Evolutionary conservation across 164 flowering plant genomes (phyloP), one percentile per base, ranked within the genome.

Genomic region (Cinnamomum chago): DNA sequence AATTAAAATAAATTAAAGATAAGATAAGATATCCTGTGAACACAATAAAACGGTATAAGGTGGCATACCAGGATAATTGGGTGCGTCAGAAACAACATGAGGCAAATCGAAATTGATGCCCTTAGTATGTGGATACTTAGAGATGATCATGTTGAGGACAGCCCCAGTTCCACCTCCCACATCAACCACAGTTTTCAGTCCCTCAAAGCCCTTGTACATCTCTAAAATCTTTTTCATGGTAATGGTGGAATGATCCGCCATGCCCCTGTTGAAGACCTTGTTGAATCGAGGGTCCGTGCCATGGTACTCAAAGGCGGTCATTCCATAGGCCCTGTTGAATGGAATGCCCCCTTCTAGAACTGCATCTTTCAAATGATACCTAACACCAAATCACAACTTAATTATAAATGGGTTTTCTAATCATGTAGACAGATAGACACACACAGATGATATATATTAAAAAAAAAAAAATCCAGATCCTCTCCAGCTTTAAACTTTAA

Each of bases 261-360:
- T 77, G 14, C 74, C 40, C 6, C 11, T n/a, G 69, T 64, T 76
- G 68, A 85, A 79, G 6, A 82, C 4, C 47, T 68, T 65, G 51
- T 47, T 28, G 40, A 84, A 76, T 25, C 80, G 62, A 0, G 71
- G 27, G 23, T 84, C 80, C 28, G 58, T 78, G 0, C 75, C 71
- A 5, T 65, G 25, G 68, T 78, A 82, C 23, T 72, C 79, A 11
- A 78, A 25, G 2, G 50, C 73, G 70, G 83, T 1, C 74, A 66
- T 76, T 70, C 87, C 87, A 52, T 85, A 62, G 2, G 79, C 84
- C 76, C 73, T 81, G 71, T 78, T 70, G 64, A 86, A 83, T 3
- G 86, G 83, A 33, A 75, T 75, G 27, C 84, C 87, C 0, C 88
- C 87, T 23, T 84, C 84, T 22, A 84, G 72, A 17, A 84, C 75